Evolutionary conservation across 208 protist genomes (phyloP).

Genomic region (Strigomonas galati): DNA sequence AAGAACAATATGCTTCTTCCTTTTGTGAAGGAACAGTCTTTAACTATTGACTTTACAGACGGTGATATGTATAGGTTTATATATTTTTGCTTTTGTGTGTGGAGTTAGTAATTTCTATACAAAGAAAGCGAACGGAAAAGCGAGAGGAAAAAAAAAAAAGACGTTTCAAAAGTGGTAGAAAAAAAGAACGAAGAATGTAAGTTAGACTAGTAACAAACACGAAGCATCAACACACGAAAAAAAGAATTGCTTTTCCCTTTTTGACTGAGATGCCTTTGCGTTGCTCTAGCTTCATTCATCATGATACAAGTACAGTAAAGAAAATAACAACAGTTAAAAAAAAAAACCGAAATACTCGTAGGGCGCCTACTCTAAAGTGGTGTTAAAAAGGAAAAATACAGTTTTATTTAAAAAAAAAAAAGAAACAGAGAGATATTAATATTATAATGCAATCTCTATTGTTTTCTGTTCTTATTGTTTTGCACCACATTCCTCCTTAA

Average conservation of each 20-base stretch:
- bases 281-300: no score
- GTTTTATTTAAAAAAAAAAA: not conserved
- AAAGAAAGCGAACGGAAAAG: not conserved
- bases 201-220: not conserved
- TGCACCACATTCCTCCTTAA: no score
- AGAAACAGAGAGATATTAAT: not conserved
- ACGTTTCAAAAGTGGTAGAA: not conserved
- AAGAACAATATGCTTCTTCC: not conserved
- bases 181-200: slow-evolving; percentile 12
- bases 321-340: not conserved
- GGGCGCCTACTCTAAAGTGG: not conserved
- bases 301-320: no score
- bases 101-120: not conserved
- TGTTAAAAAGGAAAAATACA: not conserved
- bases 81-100: slow-evolving; percentile 8
- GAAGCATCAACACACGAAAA: not conserved
- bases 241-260: no score
- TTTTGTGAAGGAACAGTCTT: no score
- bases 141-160: not conserved
- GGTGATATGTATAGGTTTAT: not conserved
- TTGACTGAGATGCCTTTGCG: no score
- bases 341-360: not conserved
- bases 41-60: slow-evolving; percentile 3
- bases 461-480: not conserved
- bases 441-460: not conserved